Conservation (phyloP, 306 rosid genomes). For the Lablab purpureus region DNA sequence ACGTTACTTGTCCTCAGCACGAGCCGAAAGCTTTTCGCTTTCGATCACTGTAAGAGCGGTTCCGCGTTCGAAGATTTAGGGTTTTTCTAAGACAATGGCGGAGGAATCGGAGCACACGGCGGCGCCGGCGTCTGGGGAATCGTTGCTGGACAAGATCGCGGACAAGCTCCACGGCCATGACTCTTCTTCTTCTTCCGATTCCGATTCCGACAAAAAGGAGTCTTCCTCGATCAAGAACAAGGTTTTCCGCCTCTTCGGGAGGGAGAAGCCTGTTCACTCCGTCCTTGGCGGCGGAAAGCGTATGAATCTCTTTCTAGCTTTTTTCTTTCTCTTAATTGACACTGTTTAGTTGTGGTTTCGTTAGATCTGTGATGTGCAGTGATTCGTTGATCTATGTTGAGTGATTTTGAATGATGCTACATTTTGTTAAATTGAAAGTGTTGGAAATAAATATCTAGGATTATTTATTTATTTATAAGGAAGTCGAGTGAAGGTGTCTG, state of each 20-base stretch:
- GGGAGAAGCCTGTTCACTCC: slow-evolving; percentile 78
- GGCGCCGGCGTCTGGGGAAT: slow-evolving; percentile 49
- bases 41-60: not conserved
- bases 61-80: slow-evolving; percentile 39
- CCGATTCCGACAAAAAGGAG: slow-evolving; percentile 57
- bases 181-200: slow-evolving; percentile 62
- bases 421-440: slow-evolving; percentile 12
- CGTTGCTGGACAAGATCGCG: slow-evolving; percentile 65
- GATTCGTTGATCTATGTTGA: not conserved
- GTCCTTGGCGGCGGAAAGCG: slow-evolving; percentile 92
- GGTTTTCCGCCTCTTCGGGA: slow-evolving; percentile 77
- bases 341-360: not conserved
- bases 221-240: slow-evolving; percentile 57
- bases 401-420: slow-evolving; percentile 29
- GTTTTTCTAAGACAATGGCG: slow-evolving; percentile 60
- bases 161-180: slow-evolving; percentile 72
- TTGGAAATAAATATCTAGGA: not conserved
- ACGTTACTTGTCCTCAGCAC: not conserved
- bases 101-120: slow-evolving; percentile 63
- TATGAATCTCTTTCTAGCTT: slow-evolving; percentile 43
- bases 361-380: slow-evolving; percentile 44
- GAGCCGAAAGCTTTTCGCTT: slow-evolving; percentile 36
- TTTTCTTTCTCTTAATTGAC: slow-evolving; percentile 1
- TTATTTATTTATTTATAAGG: not conserved
- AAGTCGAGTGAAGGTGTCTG: not conserved